These are phyloP conservation scores for Endocalyx cinctus DNA, from an alignment of 2,329 filamentous ascomycete species.

Conservation along the genomic window DNA sequence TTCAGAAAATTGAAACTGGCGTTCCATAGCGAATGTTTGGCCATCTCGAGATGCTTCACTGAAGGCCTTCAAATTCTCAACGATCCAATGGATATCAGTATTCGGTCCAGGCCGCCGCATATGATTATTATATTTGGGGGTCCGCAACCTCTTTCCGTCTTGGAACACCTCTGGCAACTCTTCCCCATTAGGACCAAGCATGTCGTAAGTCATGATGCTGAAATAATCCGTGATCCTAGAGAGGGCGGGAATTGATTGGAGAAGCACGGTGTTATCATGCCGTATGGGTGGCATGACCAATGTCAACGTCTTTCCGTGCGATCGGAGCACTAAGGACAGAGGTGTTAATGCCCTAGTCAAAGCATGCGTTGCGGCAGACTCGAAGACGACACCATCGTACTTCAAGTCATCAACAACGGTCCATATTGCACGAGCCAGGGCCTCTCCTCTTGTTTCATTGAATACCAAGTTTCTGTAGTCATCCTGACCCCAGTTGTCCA, in stretches of 20 bases:
- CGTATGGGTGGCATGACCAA: slow-evolving; percentile 15
- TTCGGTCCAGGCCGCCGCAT: no score
- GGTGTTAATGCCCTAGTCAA: slow-evolving; percentile 8
- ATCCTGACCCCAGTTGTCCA: slow-evolving; percentile 13
- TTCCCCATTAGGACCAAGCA: slow-evolving; percentile 13
- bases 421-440: slow-evolving; percentile 9
- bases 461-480: slow-evolving; percentile 14
- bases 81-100: no score
- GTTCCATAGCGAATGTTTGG: slow-evolving; percentile 1
- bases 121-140: no score
- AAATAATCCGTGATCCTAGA: slow-evolving; percentile 14
- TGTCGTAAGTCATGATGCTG: slow-evolving; percentile 19
- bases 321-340: slow-evolving; percentile 10
- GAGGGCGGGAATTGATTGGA: slow-evolving; percentile 8
- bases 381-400: slow-evolving; percentile 16
- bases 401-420: slow-evolving; percentile 10
- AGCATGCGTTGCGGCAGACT: slow-evolving; percentile 15
- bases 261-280: background rate
- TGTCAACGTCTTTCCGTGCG: slow-evolving; percentile 11
- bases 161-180: no score
- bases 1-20: slow-evolving; percentile 4
- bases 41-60: no score
- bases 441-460: slow-evolving; percentile 15
- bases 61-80: no score
- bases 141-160: no score